Evolutionary conservation across 257 asterid species (phyloP).

Genomic region (Nicotiana obtusifolia): DNA sequence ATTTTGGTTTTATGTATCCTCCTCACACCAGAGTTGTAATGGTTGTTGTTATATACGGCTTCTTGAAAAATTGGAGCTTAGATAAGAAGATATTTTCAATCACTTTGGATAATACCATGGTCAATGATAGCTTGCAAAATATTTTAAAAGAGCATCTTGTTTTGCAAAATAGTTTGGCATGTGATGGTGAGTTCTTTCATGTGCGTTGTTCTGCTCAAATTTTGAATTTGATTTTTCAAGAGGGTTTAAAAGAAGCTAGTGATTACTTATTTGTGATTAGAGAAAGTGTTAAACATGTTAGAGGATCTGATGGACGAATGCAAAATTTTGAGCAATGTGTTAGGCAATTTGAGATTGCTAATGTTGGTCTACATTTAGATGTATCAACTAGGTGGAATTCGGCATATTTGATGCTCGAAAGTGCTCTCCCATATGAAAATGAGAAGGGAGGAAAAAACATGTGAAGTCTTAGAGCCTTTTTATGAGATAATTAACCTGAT

Average conservation of each 20-base stretch:
- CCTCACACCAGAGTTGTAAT: background rate
- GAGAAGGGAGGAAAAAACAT: background rate
- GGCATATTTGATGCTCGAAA: background rate
- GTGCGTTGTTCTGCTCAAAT: background rate
- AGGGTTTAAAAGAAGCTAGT: background rate
- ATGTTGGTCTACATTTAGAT: background rate
- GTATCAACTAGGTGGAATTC: background rate
- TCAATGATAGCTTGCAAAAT: background rate
- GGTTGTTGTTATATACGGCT: background rate
- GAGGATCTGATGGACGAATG: background rate
- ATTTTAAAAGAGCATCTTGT: background rate
- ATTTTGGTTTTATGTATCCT: background rate
- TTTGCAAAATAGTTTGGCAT: background rate
- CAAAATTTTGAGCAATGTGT: background rate
- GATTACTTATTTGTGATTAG: background rate
- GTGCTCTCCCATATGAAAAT: background rate
- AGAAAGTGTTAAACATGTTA: background rate
- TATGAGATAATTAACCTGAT: background rate
- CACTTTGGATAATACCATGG: background rate
- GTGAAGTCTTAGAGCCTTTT: background rate
- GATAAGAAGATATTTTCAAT: background rate
- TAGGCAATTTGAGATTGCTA: background rate
- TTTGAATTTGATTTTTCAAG: background rate
- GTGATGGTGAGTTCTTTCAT: slow-evolving; percentile 1
- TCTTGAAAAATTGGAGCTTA: background rate